Evolutionary conservation across 2,329 filamentous ascomycete species (phyloP).

Genomic region (Trichoderma guizhouense): DNA sequence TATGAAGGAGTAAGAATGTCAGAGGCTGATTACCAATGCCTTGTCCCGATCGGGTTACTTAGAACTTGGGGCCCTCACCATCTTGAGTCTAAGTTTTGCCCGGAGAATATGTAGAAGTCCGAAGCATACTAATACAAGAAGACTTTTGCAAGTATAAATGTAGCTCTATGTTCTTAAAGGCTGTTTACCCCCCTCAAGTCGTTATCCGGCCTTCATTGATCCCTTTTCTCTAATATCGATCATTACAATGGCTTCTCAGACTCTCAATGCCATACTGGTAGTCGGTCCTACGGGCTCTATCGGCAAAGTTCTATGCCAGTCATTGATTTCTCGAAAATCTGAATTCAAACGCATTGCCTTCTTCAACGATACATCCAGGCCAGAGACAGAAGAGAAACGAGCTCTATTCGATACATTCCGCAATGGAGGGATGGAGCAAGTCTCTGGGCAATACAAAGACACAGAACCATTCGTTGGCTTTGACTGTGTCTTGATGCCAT

Average conservation of each 20-base stretch:
- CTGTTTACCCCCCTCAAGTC: not conserved
- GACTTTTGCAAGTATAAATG: not conserved
- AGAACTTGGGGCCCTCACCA: not conserved
- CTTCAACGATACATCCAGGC: conserved; percentile 1
- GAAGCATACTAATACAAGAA: not conserved
- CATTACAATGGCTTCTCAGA: not conserved
- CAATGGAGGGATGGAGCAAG: not conserved
- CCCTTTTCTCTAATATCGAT: not conserved
- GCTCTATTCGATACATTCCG: not conserved
- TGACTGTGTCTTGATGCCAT: conserved; percentile 8
- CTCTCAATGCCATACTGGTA: not conserved
- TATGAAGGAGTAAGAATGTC: not conserved
- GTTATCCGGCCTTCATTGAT: not conserved
- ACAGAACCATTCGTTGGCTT: not conserved
- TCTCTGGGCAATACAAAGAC: not conserved
- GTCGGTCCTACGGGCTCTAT: not conserved
- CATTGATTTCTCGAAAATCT: not conserved
- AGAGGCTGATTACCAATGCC: not conserved
- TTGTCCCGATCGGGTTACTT: not conserved
- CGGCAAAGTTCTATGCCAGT: not conserved
- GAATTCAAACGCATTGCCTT: conserved; percentile 10
- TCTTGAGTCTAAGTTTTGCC: not conserved
- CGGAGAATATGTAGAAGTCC: not conserved
- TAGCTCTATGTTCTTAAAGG: not conserved
- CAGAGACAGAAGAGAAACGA: not conserved